A percentile compares a stretch with the other conserved stretches of the same genome.
These are phyloP conservation scores for Globisporangium sylvaticum DNA, from an alignment of 352 stramenopile genomes.

Conservation along the genomic window DNA sequence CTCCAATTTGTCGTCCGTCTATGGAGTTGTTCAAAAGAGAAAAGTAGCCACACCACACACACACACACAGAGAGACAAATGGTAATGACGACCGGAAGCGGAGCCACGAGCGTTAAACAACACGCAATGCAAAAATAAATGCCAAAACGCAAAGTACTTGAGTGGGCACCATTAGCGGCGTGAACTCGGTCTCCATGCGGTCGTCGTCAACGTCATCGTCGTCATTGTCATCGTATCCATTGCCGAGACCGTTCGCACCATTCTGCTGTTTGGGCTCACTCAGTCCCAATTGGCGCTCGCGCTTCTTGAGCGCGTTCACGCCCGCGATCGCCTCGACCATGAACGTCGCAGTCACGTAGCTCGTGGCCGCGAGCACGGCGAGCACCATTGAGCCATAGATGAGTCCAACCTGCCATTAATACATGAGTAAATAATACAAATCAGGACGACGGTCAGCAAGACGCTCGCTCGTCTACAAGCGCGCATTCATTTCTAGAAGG, in stretches of 20 bases:
- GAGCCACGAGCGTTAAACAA: not conserved
- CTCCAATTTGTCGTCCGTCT: conserved; percentile 59
- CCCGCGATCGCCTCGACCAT: conserved; percentile 83
- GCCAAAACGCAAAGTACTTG: conserved; percentile 43
- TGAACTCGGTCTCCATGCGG: conserved; percentile 48
- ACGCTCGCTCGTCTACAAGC: not conserved
- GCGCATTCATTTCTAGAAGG: too few species aligned
- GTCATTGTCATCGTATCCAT: conserved; percentile 15
- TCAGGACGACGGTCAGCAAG: too few species aligned
- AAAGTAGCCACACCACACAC: not conserved
- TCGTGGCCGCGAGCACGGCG: conserved; percentile 53
- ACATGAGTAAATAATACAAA: too few species aligned
- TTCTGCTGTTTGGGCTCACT: conserved; percentile 6
- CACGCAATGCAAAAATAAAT: not conserved
- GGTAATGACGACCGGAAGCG: conserved; percentile 3
- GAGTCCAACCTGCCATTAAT: conserved; percentile 72
- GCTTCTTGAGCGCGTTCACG: conserved; percentile 71
- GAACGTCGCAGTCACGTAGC: conserved; percentile 84
- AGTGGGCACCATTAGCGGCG: conserved; percentile 71
- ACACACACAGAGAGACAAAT: not conserved
- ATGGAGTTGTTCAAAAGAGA: not conserved
- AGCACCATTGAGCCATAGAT: conserved; percentile 70
- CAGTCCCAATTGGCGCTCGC: conserved; percentile 36
- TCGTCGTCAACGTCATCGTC: conserved; percentile 36
- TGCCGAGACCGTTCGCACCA: not conserved